Evolutionary conservation across 1,284 basidiomycete genomes (phyloP).

Genomic region (Cutaneotrichosporon sp.): DNA sequence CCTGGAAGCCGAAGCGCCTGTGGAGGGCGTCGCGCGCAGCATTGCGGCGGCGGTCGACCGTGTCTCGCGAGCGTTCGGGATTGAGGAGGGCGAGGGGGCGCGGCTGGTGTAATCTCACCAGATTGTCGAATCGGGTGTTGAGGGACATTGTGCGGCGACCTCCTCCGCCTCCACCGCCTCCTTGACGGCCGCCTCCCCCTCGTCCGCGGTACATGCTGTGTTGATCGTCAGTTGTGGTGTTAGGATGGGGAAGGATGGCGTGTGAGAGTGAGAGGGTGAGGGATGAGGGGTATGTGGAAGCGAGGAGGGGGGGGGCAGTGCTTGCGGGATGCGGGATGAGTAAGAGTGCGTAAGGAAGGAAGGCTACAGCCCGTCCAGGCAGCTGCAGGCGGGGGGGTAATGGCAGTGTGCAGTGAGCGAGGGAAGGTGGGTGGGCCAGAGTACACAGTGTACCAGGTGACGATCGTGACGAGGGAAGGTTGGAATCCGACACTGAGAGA

Average conservation of each 20-base stretch:
- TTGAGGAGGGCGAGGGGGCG: background rate
- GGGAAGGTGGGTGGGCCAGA: too few relatives aligned
- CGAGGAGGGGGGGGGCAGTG: background rate
- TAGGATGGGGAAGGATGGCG: background rate
- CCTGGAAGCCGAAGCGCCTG: background rate
- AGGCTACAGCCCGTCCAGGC: too few relatives aligned
- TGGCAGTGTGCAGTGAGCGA: background rate
- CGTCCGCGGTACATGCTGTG: background rate
- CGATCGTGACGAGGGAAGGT: too few relatives aligned
- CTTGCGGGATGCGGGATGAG: too few relatives aligned
- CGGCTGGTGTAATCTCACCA: background rate
- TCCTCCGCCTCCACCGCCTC: background rate
- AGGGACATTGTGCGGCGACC: background rate
- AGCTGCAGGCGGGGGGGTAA: too few relatives aligned
- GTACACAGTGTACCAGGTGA: too few relatives aligned
- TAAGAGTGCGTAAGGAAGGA: background rate
- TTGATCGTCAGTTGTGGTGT: background rate
- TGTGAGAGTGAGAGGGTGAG: too few relatives aligned
- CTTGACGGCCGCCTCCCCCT: background rate
- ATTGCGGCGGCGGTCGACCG: background rate
- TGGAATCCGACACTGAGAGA: background rate
- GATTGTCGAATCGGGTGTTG: conserved; percentile 1
- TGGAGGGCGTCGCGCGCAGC: background rate
- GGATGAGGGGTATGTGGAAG: too few relatives aligned
- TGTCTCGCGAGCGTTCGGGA: background rate